Evolutionary conservation across 805 yeast species (phyloP).

Genomic region (Lipomyces orientalis): DNA sequence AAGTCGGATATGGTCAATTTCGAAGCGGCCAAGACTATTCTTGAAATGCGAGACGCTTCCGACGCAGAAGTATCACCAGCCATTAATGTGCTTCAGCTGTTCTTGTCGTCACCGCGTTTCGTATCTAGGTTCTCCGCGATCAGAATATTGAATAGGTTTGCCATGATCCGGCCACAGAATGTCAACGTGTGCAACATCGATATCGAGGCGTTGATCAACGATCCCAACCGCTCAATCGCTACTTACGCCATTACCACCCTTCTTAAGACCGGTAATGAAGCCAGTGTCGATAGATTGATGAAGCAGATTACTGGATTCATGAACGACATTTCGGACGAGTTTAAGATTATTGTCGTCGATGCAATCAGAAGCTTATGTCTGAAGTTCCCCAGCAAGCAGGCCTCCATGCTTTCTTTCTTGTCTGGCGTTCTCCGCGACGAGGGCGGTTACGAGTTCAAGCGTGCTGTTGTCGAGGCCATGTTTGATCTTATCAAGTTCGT

Average conservation of each 20-base stretch:
- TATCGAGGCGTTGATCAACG: constrained; percentile 84
- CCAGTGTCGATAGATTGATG: constrained; percentile 86
- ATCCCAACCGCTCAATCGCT: constrained; percentile 87
- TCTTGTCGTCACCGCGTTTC: constrained; percentile 85
- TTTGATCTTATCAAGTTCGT: constrained; percentile 88
- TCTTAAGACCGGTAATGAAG: constrained; percentile 91
- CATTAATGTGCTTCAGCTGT: constrained; percentile 71
- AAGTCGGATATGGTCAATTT: constrained; percentile 88
- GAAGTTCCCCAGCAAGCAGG: constrained; percentile 91
- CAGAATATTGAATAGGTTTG: constrained; percentile 82
- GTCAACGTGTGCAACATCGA: constrained; percentile 77
- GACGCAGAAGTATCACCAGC: constrained; percentile 74
- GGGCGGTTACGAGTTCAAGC: constrained; percentile 85
- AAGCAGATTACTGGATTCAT: constrained; percentile 84
- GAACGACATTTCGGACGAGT: constrained; percentile 94
- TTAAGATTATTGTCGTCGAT: constrained; percentile 91
- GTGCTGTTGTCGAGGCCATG: constrained; percentile 87
- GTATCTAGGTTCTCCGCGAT: constrained; percentile 93
- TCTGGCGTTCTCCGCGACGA: constrained; percentile 87
- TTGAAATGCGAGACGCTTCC: constrained; percentile 60
- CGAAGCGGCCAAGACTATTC: constrained; percentile 84
- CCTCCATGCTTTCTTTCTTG: constrained; percentile 78
- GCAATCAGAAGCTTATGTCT: constrained; percentile 90
- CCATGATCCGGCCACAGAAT: constrained; percentile 78
- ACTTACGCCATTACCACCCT: constrained; percentile 97